These are phyloP conservation scores for Mesotaenium endlicherianum DNA, from an alignment of 139 green algal species.

Conservation along the genomic window DNA sequence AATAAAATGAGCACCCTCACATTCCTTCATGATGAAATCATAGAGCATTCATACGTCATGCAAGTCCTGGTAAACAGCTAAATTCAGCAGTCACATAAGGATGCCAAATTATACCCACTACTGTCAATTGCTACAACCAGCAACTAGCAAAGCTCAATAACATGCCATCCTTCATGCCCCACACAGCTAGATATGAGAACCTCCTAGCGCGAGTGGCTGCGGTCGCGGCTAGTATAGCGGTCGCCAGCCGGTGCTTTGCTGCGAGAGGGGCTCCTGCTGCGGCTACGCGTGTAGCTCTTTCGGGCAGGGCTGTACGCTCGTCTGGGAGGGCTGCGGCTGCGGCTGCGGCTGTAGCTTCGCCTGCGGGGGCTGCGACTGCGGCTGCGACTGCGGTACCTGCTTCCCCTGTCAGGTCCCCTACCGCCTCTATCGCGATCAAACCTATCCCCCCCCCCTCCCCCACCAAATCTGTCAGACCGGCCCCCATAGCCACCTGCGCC, in stretches of 20 bases:
- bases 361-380: not conserved
- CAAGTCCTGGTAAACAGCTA: no score
- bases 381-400: not conserved
- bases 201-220: no score
- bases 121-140: no score
- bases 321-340: conserved; percentile 5
- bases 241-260: not conserved
- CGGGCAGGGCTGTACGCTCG: not conserved
- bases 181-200: no score
- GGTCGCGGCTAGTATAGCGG: not conserved
- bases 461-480: conserved; percentile 4
- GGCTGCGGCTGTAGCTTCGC: conserved; percentile 28
- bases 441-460: not conserved
- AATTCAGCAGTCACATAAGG: no score
- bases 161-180: no score
- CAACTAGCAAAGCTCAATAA: no score
- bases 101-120: no score
- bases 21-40: no score
- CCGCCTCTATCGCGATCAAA: not conserved
- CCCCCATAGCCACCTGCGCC: not conserved
- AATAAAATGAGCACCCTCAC: no score
- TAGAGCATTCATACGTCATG: no score
- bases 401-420: not conserved
- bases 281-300: conserved; percentile 11
- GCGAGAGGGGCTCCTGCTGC: not conserved